These are phyloP conservation scores for Carex cristatella DNA, from an alignment of 176 grass and related monocot genomes.

Conservation along the genomic window DNA sequence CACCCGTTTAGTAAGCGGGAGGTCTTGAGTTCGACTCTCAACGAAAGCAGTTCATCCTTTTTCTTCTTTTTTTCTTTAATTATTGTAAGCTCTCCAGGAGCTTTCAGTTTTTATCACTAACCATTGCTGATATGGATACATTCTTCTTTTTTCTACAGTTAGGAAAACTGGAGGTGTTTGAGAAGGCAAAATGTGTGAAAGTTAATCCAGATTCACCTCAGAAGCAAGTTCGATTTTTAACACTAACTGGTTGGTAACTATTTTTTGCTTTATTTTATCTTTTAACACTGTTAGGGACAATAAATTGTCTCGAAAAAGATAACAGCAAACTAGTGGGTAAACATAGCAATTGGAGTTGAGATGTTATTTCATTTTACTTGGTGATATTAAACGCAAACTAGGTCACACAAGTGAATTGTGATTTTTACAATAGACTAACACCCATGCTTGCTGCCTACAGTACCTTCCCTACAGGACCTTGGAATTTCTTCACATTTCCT, in stretches of 20 bases:
- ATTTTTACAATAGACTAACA: not conserved
- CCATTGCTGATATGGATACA: not conserved
- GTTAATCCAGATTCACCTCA: slow-evolving; percentile 88
- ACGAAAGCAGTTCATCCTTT: slow-evolving; percentile 34
- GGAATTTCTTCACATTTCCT: not conserved
- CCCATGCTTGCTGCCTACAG: not conserved
- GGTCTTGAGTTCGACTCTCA: slow-evolving; percentile 92
- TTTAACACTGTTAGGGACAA: not conserved
- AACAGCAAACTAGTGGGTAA: not conserved
- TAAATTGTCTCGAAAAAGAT: not conserved
- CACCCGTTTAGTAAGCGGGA: slow-evolving; percentile 95
- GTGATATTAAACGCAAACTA: not conserved
- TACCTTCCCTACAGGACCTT: not conserved
- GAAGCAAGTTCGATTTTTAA: slow-evolving; percentile 88
- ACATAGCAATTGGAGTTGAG: not conserved
- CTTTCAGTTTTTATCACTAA: not conserved
- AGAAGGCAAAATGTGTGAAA: slow-evolving; percentile 60
- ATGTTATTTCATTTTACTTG: not conserved
- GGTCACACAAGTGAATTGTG: not conserved
- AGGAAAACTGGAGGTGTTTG: slow-evolving; percentile 53
- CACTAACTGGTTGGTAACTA: slow-evolving; percentile 51
- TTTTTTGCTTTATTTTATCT: not conserved
- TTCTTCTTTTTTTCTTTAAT: not conserved
- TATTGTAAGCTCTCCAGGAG: not conserved
- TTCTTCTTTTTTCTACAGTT: slow-evolving; percentile 29